Percentiles rank a stretch among this genome's conserved stretches.
Evolutionary conservation across 495 filamentous ascomycete genomes (phyloP).

Genomic region (Pyrenula massariospora): DNA sequence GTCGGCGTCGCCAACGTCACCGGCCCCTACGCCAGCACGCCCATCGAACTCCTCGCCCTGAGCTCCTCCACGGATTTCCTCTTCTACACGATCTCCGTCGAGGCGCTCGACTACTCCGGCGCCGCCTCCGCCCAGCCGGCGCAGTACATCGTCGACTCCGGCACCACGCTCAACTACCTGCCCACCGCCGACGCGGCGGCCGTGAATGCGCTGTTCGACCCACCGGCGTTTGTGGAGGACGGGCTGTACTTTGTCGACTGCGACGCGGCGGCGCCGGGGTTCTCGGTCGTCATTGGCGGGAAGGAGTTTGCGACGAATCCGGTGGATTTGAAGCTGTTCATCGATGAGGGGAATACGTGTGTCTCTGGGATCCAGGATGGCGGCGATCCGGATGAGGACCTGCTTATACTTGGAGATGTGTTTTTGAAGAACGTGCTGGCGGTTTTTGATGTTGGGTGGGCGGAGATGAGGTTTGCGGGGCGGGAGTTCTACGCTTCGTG

Average conservation of each 20-base stretch:
- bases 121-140: constrained; percentile 3
- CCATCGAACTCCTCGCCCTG: neutral
- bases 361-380: constrained; percentile 23
- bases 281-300: constrained; percentile 38
- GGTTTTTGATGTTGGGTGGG: constrained; percentile 48
- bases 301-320: constrained; percentile 30
- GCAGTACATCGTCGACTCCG: constrained; percentile 55
- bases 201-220: constrained; percentile 48
- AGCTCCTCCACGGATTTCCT: neutral
- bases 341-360: constrained; percentile 22
- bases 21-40: neutral
- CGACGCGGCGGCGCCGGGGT: constrained; percentile 35
- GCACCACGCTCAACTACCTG: constrained; percentile 52
- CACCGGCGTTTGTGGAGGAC: constrained; percentile 31
- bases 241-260: constrained; percentile 52
- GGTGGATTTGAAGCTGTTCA: constrained; percentile 41
- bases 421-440: constrained; percentile 71
- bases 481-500: neutral
- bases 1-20: neutral
- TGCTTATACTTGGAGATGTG: constrained; percentile 52
- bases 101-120: neutral
- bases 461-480: constrained; percentile 36
- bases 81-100: neutral
- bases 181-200: constrained; percentile 41
- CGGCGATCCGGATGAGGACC: constrained; percentile 12